phyloP scores from a whole-genome alignment of 2,329 filamentous ascomycete species.

The Grosmannia penicillata region DNA sequence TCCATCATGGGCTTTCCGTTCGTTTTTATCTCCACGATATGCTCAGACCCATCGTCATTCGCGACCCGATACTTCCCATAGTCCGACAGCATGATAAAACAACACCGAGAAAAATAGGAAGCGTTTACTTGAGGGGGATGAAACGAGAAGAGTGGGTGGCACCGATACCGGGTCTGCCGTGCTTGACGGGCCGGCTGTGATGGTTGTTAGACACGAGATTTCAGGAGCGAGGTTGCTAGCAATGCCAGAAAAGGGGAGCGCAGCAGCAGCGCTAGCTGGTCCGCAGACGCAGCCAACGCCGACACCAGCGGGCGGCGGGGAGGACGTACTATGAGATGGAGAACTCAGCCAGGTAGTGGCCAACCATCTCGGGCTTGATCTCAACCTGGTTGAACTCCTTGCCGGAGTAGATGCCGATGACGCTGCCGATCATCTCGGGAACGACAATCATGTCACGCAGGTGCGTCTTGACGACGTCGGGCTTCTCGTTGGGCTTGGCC shows the following conservation, averaged over 20 bases:
- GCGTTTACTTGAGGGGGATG: constrained; percentile 96
- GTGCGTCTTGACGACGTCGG: constrained; percentile 97
- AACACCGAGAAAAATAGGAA: constrained; percentile 6
- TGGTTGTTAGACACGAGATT: constrained; percentile 2
- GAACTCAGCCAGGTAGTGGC: constrained; percentile 98
- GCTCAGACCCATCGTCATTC: constrained; percentile 1
- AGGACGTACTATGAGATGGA: constrained; percentile 94
- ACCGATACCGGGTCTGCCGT: constrained; percentile 99
- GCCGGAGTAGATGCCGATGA: constrained; percentile 98
- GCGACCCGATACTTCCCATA: constrained; percentile 1
- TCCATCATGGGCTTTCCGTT: constrained; percentile 1
- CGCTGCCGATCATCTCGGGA: constrained; percentile 98
- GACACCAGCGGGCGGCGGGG: no score
- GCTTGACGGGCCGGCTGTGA: constrained; percentile 95
- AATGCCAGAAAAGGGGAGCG: no score
- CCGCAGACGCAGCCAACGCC: no score
- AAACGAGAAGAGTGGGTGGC: constrained; percentile 99
- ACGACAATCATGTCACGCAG: constrained; percentile 99
- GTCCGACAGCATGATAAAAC: background rate
- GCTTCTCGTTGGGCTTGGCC: constrained; percentile 99
- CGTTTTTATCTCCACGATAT: background rate
- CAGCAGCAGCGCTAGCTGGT: no score
- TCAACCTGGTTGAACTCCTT: constrained; percentile 99
- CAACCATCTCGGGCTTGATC: constrained; percentile 99
- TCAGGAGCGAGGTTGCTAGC: background rate